Conservation (phyloP, 305 asterid species). For the Striga hermonthica region DNA sequence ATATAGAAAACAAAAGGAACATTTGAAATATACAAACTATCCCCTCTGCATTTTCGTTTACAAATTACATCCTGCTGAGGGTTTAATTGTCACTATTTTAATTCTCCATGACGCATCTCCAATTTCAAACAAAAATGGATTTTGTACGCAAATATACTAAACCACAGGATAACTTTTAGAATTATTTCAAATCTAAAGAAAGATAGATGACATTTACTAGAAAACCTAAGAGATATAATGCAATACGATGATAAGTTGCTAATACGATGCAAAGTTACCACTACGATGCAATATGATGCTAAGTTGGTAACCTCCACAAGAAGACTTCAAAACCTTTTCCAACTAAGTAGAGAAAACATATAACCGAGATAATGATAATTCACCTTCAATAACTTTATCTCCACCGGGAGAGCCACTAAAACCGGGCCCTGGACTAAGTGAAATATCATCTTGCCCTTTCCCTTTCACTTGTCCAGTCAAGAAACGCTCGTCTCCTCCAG, state of each 20-base stretch:
- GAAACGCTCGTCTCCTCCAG: constrained; percentile 38
- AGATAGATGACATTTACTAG: background rate
- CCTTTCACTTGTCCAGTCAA: constrained; percentile 34
- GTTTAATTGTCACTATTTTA: background rate
- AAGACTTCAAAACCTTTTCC: background rate
- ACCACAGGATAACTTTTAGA: background rate
- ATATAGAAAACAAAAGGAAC: too few relatives aligned
- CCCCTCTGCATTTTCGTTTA: background rate
- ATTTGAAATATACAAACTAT: too few relatives aligned
- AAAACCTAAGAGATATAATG: background rate
- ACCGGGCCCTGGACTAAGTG: constrained; percentile 34
- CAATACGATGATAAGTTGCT: background rate
- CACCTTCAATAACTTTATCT: constrained; percentile 44
- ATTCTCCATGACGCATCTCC: background rate
- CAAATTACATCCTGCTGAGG: background rate
- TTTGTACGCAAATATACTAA: background rate
- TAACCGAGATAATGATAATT: constrained; percentile 24
- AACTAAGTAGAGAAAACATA: background rate
- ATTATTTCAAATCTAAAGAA: background rate
- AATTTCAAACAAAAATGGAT: background rate
- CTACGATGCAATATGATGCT: too few relatives aligned
- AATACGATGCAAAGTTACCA: too few relatives aligned
- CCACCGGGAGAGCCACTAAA: constrained; percentile 38
- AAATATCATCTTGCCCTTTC: constrained; percentile 33
- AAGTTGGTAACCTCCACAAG: background rate